Conservation (phyloP, 2,329 filamentous ascomycete species). For the Paracoccidioides brasiliensis region DNA sequence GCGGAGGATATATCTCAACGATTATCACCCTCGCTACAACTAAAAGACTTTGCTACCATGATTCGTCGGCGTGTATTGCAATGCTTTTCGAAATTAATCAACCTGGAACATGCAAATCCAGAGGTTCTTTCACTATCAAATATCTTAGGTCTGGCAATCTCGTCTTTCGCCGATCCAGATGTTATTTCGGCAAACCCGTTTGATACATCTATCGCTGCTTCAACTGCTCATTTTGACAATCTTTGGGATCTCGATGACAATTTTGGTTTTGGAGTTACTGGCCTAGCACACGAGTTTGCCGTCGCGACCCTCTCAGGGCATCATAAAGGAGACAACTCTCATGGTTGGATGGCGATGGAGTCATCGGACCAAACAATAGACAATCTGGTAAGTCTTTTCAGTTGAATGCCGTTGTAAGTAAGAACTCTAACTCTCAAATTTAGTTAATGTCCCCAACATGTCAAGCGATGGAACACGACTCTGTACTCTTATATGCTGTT, state of each 20-base stretch:
- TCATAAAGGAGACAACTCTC: constrained; percentile 47
- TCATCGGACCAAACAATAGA: constrained; percentile 28
- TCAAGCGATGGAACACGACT: constrained; percentile 78
- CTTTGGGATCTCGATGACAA: constrained; percentile 95
- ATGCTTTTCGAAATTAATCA: constrained; percentile 85
- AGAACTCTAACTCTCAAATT: constrained; percentile 8
- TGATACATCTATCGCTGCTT: constrained; percentile 81
- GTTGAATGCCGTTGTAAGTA: too few relatives aligned
- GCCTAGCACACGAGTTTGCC: constrained; percentile 65
- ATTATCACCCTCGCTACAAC: constrained; percentile 69
- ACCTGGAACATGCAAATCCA: constrained; percentile 69
- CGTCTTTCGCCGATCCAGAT: constrained; percentile 86
- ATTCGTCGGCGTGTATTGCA: constrained; percentile 84
- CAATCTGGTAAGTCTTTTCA: constrained; percentile 26
- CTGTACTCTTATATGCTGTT: constrained; percentile 59
- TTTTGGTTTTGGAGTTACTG: constrained; percentile 84
- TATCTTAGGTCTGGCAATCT: constrained; percentile 74
- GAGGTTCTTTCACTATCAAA: constrained; percentile 86
- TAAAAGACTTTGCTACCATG: constrained; percentile 86
- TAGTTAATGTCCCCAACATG: constrained; percentile 53
- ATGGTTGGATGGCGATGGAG: constrained; percentile 28
- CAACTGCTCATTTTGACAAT: constrained; percentile 78
- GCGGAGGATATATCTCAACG: constrained; percentile 77
- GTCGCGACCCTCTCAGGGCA: constrained; percentile 58
- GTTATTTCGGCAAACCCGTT: constrained; percentile 56